These are phyloP conservation scores for Amanita subjunquillea DNA, from an alignment of 768 basidiomycete genomes.

Conservation along the genomic window DNA sequence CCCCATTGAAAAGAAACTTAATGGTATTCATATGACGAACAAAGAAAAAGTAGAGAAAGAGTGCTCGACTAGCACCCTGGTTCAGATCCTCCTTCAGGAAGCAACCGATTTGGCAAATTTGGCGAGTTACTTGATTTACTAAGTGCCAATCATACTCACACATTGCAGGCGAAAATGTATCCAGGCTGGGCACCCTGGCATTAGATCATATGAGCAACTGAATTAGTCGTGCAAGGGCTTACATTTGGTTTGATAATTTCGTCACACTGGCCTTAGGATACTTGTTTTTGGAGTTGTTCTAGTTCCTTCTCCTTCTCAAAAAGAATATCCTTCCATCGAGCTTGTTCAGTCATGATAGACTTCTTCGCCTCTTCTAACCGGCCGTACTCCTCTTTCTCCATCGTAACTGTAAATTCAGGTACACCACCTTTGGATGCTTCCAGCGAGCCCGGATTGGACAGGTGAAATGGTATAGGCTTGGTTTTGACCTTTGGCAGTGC, in stretches of 20 bases:
- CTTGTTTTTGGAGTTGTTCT: constrained; percentile 52
- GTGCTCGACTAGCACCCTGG: constrained; percentile 74
- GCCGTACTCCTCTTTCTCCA: constrained; percentile 84
- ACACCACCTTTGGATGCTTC: constrained; percentile 58
- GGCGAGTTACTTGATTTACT: constrained; percentile 17
- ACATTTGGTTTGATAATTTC: not conserved
- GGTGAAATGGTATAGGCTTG: constrained; percentile 63
- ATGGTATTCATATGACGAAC: constrained; percentile 51
- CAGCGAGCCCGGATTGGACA: constrained; percentile 49
- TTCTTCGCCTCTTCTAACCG: constrained; percentile 70
- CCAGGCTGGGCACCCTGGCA: constrained; percentile 84
- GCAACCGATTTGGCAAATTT: constrained; percentile 69
- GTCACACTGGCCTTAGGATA: constrained; percentile 14
- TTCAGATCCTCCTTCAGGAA: constrained; percentile 86
- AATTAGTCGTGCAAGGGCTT: not conserved
- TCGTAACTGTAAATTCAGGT: constrained; percentile 75
- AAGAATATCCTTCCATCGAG: constrained; percentile 54
- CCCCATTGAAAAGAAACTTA: constrained; percentile 79
- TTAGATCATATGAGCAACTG: constrained; percentile 15
- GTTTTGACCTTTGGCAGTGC: constrained; percentile 56
- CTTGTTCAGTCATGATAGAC: constrained; percentile 64
- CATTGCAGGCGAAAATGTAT: constrained; percentile 77
- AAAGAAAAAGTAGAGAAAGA: constrained; percentile 45
- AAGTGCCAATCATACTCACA: constrained; percentile 7
- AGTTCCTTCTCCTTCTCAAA: constrained; percentile 81